phyloP scores from a whole-genome alignment of 768 basidiomycete species.

The Suillus subalutaceus region DNA sequence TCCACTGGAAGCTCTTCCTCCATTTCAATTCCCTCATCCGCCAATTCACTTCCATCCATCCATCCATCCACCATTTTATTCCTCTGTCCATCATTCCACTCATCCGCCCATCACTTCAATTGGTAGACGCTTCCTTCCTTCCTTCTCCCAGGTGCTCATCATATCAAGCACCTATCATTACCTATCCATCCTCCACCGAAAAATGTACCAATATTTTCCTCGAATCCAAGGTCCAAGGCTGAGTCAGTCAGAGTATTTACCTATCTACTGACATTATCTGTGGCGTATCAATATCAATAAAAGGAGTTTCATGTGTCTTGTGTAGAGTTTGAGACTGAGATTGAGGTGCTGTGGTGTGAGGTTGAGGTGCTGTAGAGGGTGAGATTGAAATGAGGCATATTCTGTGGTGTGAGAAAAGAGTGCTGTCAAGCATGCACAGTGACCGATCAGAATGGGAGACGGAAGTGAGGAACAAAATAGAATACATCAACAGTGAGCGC shows the following conservation, averaged over 20 bases:
- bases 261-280: conserved; percentile 1
- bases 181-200: background rate
- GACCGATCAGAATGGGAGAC: background rate
- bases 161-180: background rate
- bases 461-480: background rate
- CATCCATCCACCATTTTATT: background rate
- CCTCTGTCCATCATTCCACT: background rate
- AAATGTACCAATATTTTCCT: background rate
- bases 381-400: background rate
- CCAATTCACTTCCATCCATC: background rate
- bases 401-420: too few species aligned
- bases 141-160: background rate
- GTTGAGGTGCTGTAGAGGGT: too few species aligned
- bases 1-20: background rate
- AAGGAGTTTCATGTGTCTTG: background rate
- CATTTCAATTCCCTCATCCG: background rate
- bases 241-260: background rate
- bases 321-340: background rate
- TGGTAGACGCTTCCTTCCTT: background rate
- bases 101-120: background rate
- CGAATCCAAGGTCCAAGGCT: background rate
- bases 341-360: background rate
- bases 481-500: background rate
- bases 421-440: background rate
- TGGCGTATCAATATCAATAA: background rate